A percentile compares a stretch with the other conserved stretches of the same genome.
phyloP scores from a whole-genome alignment of 305 asterid species.

The Stenogyne calaminthoides region DNA sequence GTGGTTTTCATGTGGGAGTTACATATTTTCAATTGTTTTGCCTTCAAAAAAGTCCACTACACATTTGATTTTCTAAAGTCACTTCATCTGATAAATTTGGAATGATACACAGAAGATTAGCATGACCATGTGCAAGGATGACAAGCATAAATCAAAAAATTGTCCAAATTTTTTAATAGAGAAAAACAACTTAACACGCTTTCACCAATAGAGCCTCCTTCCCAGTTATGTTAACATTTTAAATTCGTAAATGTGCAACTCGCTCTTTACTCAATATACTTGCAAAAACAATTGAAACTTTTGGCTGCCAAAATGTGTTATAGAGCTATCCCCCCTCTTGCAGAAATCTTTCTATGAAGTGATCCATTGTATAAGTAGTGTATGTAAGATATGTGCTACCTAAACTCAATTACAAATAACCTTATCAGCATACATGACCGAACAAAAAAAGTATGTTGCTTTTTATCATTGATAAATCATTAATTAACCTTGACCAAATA shows the following conservation, averaged over 20 bases:
- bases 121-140: neutral
- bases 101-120: neutral
- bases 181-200: slow-evolving; percentile 8
- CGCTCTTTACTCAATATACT: neutral
- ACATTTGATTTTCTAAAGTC: neutral
- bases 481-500: slow-evolving; percentile 17
- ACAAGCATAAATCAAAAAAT: neutral
- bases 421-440: slow-evolving; percentile 2
- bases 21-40: neutral
- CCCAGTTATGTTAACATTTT: slow-evolving; percentile 10
- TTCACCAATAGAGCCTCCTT: slow-evolving; percentile 14
- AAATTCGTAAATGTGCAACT: slow-evolving; percentile 2
- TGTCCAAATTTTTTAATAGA: neutral
- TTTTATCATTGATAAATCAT: slow-evolving; percentile 7
- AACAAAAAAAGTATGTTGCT: slow-evolving; percentile 21
- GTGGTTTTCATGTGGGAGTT: neutral
- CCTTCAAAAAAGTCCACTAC: neutral
- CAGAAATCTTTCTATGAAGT: slow-evolving; percentile 6
- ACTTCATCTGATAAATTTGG: neutral
- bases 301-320: slow-evolving; percentile 5
- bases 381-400: slow-evolving; percentile 10
- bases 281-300: neutral
- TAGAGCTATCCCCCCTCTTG: slow-evolving; percentile 8
- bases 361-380: slow-evolving; percentile 10
- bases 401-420: slow-evolving; percentile 20